These are phyloP conservation scores for Priceomyces medius DNA, from an alignment of 805 yeast species.

Conservation along the genomic window DNA sequence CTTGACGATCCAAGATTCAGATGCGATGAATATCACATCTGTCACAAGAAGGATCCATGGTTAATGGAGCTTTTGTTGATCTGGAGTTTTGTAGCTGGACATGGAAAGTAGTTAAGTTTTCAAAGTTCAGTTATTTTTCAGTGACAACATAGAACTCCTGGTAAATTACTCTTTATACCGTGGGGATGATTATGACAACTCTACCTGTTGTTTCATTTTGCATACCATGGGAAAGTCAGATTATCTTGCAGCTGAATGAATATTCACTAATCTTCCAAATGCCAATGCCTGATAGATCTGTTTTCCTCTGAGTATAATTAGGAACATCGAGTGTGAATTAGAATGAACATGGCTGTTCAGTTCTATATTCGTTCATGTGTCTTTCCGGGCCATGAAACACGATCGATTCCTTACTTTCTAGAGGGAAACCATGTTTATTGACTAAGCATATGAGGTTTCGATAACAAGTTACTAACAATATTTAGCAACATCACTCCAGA, in stretches of 20 bases:
- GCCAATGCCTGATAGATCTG: constrained; percentile 47
- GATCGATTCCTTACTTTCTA: constrained; percentile 8
- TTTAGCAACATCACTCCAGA: constrained; percentile 67
- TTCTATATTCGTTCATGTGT: constrained; percentile 22
- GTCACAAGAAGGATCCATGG: not conserved
- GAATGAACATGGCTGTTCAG: constrained; percentile 44
- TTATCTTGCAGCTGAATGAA: constrained; percentile 38
- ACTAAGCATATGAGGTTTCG: not conserved
- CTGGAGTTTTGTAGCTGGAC: no score
- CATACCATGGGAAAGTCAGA: constrained; percentile 39
- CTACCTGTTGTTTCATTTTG: no score
- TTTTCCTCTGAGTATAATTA: constrained; percentile 38
- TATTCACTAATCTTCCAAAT: constrained; percentile 24
- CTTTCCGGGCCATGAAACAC: constrained; percentile 21
- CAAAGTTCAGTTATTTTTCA: not conserved
- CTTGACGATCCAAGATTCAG: constrained; percentile 1
- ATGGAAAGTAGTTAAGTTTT: not conserved
- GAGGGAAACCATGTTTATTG: constrained; percentile 10
- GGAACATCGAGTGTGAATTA: constrained; percentile 21
- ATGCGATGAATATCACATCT: not conserved
- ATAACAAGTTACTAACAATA: constrained; percentile 23
- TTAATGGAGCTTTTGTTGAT: not conserved
- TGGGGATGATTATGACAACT: no score
- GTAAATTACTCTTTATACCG: no score
- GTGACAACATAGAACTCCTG: no score